Evolutionary conservation across 176 grass and related monocot species (phyloP).

Genomic region (Aegilops umbellulata): DNA sequence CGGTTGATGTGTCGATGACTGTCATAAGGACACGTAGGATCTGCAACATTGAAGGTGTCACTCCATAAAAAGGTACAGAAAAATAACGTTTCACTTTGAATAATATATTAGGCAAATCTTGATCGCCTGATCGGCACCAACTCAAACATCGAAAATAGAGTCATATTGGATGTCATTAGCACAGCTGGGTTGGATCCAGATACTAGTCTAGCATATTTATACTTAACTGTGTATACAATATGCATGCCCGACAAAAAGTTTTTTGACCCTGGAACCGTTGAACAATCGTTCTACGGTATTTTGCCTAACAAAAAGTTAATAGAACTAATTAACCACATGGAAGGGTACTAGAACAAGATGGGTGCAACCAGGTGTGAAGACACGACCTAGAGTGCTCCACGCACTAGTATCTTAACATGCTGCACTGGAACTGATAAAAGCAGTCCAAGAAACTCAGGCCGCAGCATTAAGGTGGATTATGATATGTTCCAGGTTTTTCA

Average conservation of each 20-base stretch:
- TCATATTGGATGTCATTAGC: background rate
- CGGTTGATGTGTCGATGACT: slow-evolving; percentile 70
- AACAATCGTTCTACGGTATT: too few species aligned
- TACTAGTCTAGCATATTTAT: background rate
- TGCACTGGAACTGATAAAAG: background rate
- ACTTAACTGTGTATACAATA: background rate
- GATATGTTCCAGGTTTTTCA: background rate
- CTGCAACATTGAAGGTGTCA: slow-evolving; percentile 41
- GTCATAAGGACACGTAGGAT: slow-evolving; percentile 85
- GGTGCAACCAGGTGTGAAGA: background rate
- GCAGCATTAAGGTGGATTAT: background rate
- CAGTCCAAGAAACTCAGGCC: background rate
- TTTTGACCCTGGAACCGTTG: too few species aligned
- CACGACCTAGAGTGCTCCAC: background rate
- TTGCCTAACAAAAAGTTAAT: background rate
- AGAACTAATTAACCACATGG: background rate
- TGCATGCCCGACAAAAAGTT: background rate
- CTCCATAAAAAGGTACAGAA: background rate
- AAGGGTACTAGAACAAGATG: background rate
- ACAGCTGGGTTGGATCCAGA: background rate
- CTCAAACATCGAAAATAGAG: background rate
- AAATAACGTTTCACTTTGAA: background rate
- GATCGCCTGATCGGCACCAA: background rate
- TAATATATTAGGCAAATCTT: background rate
- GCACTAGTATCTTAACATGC: background rate